Conservation (phyloP, 345 rosid species). For the Cardamine occulta region DNA sequence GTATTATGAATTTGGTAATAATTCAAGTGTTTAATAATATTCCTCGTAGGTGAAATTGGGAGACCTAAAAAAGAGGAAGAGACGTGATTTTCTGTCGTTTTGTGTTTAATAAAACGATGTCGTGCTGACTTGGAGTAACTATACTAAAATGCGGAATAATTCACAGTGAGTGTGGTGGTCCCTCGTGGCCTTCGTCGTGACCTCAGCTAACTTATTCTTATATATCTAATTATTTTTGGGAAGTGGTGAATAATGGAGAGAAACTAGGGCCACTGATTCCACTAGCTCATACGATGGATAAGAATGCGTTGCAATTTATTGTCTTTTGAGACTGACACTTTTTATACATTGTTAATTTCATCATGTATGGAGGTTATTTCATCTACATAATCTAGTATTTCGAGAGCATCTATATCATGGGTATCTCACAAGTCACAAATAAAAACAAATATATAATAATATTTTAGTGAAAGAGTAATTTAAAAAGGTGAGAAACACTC, state of each 20-base stretch:
- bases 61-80: conserved; percentile 23
- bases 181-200: not conserved
- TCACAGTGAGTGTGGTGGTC: conserved; percentile 17
- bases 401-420: too few relatives aligned
- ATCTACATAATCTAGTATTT: not conserved
- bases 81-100: not conserved
- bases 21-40: not conserved
- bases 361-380: not conserved
- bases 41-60: not conserved
- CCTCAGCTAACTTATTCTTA: not conserved
- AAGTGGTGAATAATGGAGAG: conserved; percentile 6
- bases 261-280: conserved; percentile 17
- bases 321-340: not conserved
- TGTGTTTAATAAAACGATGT: not conserved
- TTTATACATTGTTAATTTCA: not conserved
- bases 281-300: conserved; percentile 20
- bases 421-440: too few relatives aligned
- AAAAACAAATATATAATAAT: too few relatives aligned
- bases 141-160: not conserved
- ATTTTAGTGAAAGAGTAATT: too few relatives aligned
- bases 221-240: not conserved
- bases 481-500: too few relatives aligned
- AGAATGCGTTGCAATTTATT: not conserved
- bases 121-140: not conserved
- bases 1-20: conserved; percentile 3